phyloP scores from a whole-genome alignment of 176 grass and related monocot genomes.

The Carex kokanica region DNA sequence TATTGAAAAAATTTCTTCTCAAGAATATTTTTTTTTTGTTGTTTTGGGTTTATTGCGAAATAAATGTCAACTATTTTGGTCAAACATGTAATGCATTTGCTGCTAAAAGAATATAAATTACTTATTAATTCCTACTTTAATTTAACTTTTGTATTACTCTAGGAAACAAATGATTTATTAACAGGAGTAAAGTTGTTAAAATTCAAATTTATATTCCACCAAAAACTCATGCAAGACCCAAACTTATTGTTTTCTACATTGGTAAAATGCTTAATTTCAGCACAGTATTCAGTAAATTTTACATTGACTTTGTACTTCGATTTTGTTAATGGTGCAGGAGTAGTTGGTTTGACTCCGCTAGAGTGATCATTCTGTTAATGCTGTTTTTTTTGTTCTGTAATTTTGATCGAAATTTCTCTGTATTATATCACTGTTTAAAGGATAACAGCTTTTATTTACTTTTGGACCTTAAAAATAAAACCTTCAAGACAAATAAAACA shows the following conservation, averaged over 20 bases:
- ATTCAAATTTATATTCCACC: not conserved
- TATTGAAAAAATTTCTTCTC: not conserved
- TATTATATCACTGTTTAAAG: not conserved
- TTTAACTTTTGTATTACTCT: not conserved
- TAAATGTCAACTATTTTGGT: not conserved
- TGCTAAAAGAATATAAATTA: not conserved
- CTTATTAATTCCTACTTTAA: not conserved
- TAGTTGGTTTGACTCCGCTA: slow-evolving; percentile 27
- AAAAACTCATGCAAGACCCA: not conserved
- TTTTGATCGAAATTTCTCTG: not conserved
- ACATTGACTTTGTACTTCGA: not conserved
- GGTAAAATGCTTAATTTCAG: not conserved
- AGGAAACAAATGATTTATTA: not conserved
- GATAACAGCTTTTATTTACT: not conserved
- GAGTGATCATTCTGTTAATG: slow-evolving; percentile 7
- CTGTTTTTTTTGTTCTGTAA: not conserved
- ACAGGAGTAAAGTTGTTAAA: not conserved
- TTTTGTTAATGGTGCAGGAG: slow-evolving; percentile 22
- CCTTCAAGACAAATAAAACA: not conserved
- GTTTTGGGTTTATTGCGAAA: not conserved
- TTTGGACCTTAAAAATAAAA: not conserved
- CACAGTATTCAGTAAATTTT: not conserved
- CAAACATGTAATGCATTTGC: not conserved
- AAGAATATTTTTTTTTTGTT: not conserved
- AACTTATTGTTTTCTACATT: not conserved